These are phyloP conservation scores for Raddia distichophylla DNA, from an alignment of 176 grass and related monocot species.

Conservation along the genomic window DNA sequence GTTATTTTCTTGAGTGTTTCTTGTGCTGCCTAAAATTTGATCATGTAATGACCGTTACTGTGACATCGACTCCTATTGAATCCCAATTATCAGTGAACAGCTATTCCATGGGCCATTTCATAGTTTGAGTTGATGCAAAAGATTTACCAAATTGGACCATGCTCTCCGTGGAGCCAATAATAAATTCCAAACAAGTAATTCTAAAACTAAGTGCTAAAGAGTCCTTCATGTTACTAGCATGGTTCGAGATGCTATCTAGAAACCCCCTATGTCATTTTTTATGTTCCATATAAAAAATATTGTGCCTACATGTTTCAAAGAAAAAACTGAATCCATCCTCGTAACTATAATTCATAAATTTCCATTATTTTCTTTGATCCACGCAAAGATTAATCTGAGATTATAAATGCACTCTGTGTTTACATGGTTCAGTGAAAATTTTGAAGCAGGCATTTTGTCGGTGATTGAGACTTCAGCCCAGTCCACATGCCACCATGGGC, in stretches of 20 bases:
- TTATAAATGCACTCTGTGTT: too few species aligned
- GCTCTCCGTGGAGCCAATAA: not conserved
- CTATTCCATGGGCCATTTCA: not conserved
- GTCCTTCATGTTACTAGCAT: not conserved
- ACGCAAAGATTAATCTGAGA: too few species aligned
- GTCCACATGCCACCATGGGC: too few species aligned
- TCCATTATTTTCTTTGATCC: too few species aligned
- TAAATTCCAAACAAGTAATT: not conserved
- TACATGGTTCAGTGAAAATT: too few species aligned
- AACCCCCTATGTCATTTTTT: not conserved
- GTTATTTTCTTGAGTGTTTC: not conserved
- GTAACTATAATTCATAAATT: too few species aligned
- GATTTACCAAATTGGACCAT: constrained; percentile 6
- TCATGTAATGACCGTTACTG: not conserved
- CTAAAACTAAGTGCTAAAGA: not conserved
- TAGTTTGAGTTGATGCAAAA: not conserved
- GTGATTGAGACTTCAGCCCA: too few species aligned
- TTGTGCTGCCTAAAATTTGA: not conserved
- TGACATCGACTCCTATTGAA: not conserved
- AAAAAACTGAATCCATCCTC: not conserved
- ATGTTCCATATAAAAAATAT: not conserved
- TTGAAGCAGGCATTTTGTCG: too few species aligned
- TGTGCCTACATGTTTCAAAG: not conserved
- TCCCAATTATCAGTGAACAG: not conserved
- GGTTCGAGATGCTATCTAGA: not conserved